phyloP scores from a whole-genome alignment of 805 yeast genomes.

The Cyberlindnera euphorbiae region DNA sequence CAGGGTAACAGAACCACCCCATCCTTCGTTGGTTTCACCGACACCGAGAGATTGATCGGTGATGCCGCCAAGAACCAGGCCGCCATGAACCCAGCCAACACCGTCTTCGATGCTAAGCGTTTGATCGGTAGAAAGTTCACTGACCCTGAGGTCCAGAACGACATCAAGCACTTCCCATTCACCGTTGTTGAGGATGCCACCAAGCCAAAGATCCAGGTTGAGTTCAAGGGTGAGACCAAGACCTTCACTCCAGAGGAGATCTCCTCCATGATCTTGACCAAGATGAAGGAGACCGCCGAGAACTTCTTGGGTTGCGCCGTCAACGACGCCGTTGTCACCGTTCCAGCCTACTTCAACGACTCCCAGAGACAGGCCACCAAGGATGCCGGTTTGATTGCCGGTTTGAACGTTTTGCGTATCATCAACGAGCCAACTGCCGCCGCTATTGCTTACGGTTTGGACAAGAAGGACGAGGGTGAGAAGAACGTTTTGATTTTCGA shows the following conservation, averaged over 20 bases:
- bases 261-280: conserved; percentile 85
- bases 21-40: conserved; percentile 94
- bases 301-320: conserved; percentile 79
- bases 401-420: conserved; percentile 21
- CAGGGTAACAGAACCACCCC: conserved; percentile 99
- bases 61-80: conserved; percentile 99
- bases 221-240: conserved; percentile 70
- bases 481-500: conserved; percentile 89
- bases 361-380: conserved; percentile 22
- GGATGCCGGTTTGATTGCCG: conserved; percentile 20
- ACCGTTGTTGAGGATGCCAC: conserved; percentile 66
- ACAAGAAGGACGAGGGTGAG: conserved; percentile 69
- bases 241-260: conserved; percentile 91
- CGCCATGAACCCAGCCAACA: conserved; percentile 91
- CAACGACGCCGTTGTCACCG: conserved; percentile 76
- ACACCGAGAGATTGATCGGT: conserved; percentile 91
- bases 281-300: conserved; percentile 93
- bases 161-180: conserved; percentile 84
- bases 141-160: conserved; percentile 75
- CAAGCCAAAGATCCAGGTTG: conserved; percentile 65
- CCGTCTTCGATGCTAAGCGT: conserved; percentile 90
- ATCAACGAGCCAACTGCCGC: conserved; percentile 23
- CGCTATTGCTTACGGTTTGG: conserved; percentile 71
- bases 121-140: conserved; percentile 85
- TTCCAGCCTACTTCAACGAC: conserved; percentile 22